These are phyloP conservation scores for Graphilbum sp. DNA, from an alignment of 2,329 filamentous ascomycete genomes.

Conservation along the genomic window DNA sequence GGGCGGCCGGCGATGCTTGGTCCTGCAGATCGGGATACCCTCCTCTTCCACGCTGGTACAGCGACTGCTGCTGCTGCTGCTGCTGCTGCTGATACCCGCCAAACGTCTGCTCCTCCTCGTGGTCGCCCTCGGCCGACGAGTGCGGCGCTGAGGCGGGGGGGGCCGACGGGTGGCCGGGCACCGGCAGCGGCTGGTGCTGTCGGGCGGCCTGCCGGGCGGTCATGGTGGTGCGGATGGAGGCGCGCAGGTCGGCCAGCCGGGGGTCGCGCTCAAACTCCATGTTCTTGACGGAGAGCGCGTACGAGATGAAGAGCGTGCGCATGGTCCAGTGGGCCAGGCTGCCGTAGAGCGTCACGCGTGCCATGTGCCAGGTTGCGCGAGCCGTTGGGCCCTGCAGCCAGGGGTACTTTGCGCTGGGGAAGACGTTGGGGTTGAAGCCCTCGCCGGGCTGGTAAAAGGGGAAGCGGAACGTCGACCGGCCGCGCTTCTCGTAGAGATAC, in stretches of 20 bases:
- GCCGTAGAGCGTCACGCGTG: constrained; percentile 5
- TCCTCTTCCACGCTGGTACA: no score
- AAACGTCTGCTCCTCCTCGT: no score
- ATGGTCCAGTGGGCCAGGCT: constrained; percentile 3
- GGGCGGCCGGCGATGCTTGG: background rate
- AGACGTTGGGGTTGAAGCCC: constrained; percentile 6
- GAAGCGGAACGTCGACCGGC: constrained; percentile 7
- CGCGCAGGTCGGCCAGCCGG: constrained; percentile 5
- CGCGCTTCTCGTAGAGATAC: constrained; percentile 4
- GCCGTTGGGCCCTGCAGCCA: constrained; percentile 3
- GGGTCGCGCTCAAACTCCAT: constrained; percentile 4
- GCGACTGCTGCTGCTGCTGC: no score
- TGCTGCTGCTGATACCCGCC: background rate
- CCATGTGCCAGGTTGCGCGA: constrained; percentile 7
- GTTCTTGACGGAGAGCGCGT: constrained; percentile 3
- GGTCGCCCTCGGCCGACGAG: no score
- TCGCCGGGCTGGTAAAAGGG: constrained; percentile 7
- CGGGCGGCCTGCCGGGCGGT: background rate
- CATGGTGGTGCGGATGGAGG: background rate
- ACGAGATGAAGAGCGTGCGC: constrained; percentile 4
- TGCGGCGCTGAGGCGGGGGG: no score
- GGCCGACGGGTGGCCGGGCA: no score
- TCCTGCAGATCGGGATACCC: background rate
- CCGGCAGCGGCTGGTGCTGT: no score
- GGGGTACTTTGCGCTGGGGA: constrained; percentile 2